Base-by-base conservation (phyloP, 148 eudicot species). In the Chenopodium formosanum region DNA sequence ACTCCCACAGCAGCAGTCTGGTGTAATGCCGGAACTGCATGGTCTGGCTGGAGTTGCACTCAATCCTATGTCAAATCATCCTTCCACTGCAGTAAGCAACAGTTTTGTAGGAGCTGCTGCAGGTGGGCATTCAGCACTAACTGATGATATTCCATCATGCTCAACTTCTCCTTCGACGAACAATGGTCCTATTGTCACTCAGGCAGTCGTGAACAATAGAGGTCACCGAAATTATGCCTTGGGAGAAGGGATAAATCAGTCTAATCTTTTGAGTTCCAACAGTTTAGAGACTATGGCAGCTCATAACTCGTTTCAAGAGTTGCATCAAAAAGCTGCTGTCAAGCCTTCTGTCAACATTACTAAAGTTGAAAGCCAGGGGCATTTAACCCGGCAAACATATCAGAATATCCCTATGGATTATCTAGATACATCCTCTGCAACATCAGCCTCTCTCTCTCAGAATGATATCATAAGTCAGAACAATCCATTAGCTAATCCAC, bases 151-250 rank as follows among this genome's bases (percentile, higher is more conserved):
- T 79, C 95, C 98, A 29, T 92, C 98, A 64, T 91, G 97, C 83
- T 91, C 97, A 16, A 90, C 98, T 34, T 94, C 98, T 52, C 98
- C 95, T 76, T 92, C 97, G 71, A 89, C 91, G n/a, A 92, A 92
- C 81, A 91, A 95, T 81, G 86, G 89, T 75, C 84, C 89, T 2
- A 88, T 74, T 80, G 48, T 69, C 11, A 71, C 77, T 65, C 93
- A 86, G 53, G 85, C 91, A 29, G 60, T 81, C 31, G 73, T 90
- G 80, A 90, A 87, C 76, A 84, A 80, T 76, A 86, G 91, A 77
- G 64, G 48, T 52, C 91, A 88, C 50, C 90, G 76, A 56, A 77
- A 77, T 76, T 83, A 83, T 31, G 72, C 81, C 2, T 62, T 81
- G 48, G 87, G 87, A 77, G 95, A 91, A 77, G 91, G 86, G 69